Evolutionary conservation across 2,329 filamentous ascomycete species (phyloP), one percentile per base, ranked within the genome.

Genomic region (Pseudogymnoascus sp.): DNA sequence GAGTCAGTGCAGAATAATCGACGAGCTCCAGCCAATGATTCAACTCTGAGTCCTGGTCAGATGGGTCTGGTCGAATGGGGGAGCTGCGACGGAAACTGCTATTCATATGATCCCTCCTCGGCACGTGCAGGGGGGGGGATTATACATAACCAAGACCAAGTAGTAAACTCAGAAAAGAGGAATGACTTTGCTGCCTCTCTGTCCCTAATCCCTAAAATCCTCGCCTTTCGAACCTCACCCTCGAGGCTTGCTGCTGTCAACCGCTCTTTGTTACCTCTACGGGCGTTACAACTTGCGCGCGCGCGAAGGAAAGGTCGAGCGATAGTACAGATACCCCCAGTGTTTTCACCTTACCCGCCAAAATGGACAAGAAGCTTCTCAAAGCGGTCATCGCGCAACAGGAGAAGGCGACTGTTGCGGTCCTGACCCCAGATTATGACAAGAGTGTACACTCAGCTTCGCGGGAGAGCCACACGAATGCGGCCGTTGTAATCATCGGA

Each of bases 401-500:
- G 29, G 29, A 56, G 29, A 29, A 9, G n/a, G 29, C 29, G 7
- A 33, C 50, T 15, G 29, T 56, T 11, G 29, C 29, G 29, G 29
- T 60, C 31, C 13, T 26, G 19, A 60, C 38, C 23, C 59, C 59
- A 3, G 59, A 44, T 21, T 60, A 60, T 60, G 59, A 38, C 33
- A 60, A 35, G n/a, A 42, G 17, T 17, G 59, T 26, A 7, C 38
- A 38, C 35, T 44, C 59, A 23, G 59, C 59, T 15, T 60, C 38
- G 21, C 59, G 33, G 10, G 19, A 26, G 50, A 56, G 9, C 17
- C 50, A 56, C 33, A 7, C 40, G 23, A 59, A 31, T 29, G 60
- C 65, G 7, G 63, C 64, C 62, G 82, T 85, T 1, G 78, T 84
- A 7, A 85, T 85, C 61, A 81, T 86, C 37, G 83, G 83, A 3